Evolutionary conservation across 768 basidiomycete genomes (phyloP), one percentile per base, ranked within the genome.

Genomic region (Chalciporus pseudorubinellus): DNA sequence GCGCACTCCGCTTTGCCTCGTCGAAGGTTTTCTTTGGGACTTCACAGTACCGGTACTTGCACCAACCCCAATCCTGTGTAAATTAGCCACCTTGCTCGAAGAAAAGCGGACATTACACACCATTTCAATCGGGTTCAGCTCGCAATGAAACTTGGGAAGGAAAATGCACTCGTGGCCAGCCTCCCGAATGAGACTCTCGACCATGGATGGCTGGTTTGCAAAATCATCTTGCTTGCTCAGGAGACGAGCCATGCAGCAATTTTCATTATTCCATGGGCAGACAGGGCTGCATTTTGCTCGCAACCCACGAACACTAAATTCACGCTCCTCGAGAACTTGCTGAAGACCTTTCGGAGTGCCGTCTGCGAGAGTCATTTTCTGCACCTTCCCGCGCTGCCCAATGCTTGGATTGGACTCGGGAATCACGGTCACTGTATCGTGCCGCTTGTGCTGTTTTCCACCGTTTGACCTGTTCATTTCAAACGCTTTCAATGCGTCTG

Each of bases 341-440:
- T 51, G 22, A 14, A 56, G 42, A 1, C 59, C 61, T 24, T 59
- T 55, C 20, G 62, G 60, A 14, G 58, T 3, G 1, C 75, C 70
- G 45, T 65, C 40, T 1, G 51, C 22, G 1, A 65, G 39, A 7
- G 63, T 71, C 76, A 78, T 76, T 39, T 58, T 63, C 51, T 77
- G 75, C 1, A 48, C 3, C 21, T 45, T 39, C 1, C 60, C 58
- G 12, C 33, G 40, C 14, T 56, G 40, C 3, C 11, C 21, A 3
- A 20, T 14, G 16, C 24, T n/a, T 1, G 53, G 56, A 34, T 67
- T 66, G 2, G 48, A 44, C 21, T 46, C 18, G 13, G 64, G 66
- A 16, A 67, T 62, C 2, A 52, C 19, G 1, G 24, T 62, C 2
- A 52, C 19, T 0, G 24, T 24, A 12, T 63, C 48, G 5, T 50